Base-by-base conservation (phyloP, 768 basidiomycete species). In the Auricularia auricula-judae region DNA sequence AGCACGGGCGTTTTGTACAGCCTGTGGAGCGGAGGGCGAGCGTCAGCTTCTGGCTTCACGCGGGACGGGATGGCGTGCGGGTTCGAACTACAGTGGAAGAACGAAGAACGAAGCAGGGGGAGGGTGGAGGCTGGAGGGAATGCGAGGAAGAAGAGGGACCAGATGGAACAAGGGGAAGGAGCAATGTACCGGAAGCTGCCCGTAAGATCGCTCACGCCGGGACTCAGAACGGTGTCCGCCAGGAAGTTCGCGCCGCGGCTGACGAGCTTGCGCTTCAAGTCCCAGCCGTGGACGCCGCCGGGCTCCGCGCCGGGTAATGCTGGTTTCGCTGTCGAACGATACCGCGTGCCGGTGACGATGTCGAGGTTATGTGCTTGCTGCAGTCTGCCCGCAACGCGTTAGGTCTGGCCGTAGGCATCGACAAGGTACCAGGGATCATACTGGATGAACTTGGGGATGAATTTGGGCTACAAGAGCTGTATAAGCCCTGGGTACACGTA, bases 221-320 rank as follows among this genome's bases (percentile, higher is more conserved):
- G 93, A 65, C 79, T 86, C 60, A 95, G 78, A 61, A 92, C 86
- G 0, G 91, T 91, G 67, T 87, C 90, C 2, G 93, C 93, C 36
- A 96, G 80, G 69, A 91, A 93, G 74, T 96, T 96, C 47, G 93
- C 93, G 0, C 93, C 93, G 66, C 91, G 77, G 39, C 88, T 90
- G 51, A 95, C 88, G 44, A 96, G 76, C 72, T 95, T 95, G 62
- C 93, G 84, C 73, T 86, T 91, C 64, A 96, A 76, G 68, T 95
- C 93, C 93, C 93, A 96, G 8, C 93, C 93, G 70, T 95, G 84
- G 4, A 95, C 91, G 10, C 91, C 93, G 3, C 93, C 93, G 8
- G 89, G 87, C 63, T 78, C 77, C 12, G 89, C 79, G n/a, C 79
- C 83, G 10, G 76, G 66, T n/a, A 84, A 67, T 65, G 78, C 72